A percentile compares a stretch with the other conserved stretches of the same genome.
Evolutionary conservation across 352 stramenopile genomes (phyloP).

Genomic region (Phytophthora citricola): DNA sequence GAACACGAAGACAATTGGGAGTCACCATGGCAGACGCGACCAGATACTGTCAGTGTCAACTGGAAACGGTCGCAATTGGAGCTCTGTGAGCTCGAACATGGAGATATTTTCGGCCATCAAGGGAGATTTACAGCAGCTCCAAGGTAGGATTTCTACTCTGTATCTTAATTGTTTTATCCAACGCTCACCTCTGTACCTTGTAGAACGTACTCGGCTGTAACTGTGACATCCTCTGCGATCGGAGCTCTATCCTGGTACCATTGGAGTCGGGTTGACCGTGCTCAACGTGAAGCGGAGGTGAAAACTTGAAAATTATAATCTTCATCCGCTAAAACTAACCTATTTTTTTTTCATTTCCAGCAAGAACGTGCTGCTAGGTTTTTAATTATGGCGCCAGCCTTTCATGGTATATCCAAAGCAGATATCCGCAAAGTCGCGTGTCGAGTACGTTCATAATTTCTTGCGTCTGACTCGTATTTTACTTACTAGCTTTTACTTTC

Average conservation of each 20-base stretch:
- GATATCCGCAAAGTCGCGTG: slow-evolving; percentile 43
- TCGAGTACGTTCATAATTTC: slow-evolving; percentile 27
- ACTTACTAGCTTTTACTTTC: neutral
- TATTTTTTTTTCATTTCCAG: slow-evolving; percentile 14
- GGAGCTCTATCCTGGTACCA: slow-evolving; percentile 44
- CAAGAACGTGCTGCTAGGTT: slow-evolving; percentile 43
- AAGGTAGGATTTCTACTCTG: slow-evolving; percentile 17
- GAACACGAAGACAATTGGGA: slow-evolving; percentile 23
- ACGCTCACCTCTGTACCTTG: neutral
- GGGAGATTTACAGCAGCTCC: slow-evolving; percentile 25
- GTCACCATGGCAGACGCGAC: slow-evolving; percentile 11
- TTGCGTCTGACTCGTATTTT: neutral
- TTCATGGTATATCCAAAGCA: slow-evolving; percentile 35
- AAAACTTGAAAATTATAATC: neutral
- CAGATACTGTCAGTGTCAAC: neutral
- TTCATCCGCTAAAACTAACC: neutral
- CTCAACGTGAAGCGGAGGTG: slow-evolving; percentile 43
- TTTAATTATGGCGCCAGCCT: slow-evolving; percentile 46
- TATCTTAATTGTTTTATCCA: neutral
- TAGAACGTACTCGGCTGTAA: slow-evolving; percentile 39
- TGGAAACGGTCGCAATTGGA: slow-evolving; percentile 36
- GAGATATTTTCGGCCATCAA: slow-evolving; percentile 42
- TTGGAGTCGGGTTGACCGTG: slow-evolving; percentile 34
- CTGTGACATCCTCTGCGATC: slow-evolving; percentile 30
- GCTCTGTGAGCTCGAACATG: slow-evolving; percentile 34